Evolutionary conservation across 1,139 yeast species (phyloP).

Genomic region (Blastobotrys malaysiensis): DNA sequence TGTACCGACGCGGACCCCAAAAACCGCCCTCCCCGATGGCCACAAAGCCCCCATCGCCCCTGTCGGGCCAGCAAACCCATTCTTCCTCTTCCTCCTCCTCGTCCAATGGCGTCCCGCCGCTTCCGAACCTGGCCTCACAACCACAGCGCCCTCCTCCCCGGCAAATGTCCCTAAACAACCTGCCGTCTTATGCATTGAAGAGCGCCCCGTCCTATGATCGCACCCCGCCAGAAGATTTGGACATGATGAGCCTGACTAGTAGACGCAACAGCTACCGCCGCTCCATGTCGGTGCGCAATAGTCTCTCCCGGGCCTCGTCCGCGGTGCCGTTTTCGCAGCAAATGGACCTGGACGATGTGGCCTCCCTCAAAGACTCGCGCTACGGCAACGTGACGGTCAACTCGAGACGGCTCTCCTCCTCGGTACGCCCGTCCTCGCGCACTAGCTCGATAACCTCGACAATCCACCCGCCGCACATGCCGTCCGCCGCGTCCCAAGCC

Average conservation of each 20-base stretch:
- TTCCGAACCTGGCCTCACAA: no score
- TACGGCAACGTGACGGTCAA: slow-evolving; percentile 20
- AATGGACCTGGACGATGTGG: slow-evolving; percentile 28
- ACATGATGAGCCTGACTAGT: slow-evolving; percentile 4
- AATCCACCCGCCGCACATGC: not conserved
- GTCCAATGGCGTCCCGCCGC: not conserved
- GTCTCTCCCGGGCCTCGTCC: not conserved
- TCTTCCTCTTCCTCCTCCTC: slow-evolving; percentile 6
- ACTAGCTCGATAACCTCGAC: slow-evolving; percentile 14
- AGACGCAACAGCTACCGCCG: not conserved
- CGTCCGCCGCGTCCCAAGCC: not conserved
- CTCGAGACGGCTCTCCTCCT: slow-evolving; percentile 15
- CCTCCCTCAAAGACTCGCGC: slow-evolving; percentile 17
- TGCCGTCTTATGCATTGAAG: not conserved
- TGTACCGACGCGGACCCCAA: slow-evolving; percentile 8
- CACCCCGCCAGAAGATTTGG: not conserved
- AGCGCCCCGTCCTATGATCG: not conserved
- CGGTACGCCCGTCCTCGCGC: slow-evolving; percentile 13
- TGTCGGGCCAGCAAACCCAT: slow-evolving; percentile 9
- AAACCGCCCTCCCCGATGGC: not conserved
- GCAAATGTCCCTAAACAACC: not conserved
- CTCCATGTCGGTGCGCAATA: not conserved
- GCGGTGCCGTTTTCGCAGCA: slow-evolving; percentile 25
- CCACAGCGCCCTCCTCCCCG: not conserved
- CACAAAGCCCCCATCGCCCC: slow-evolving; percentile 7